Base-by-base conservation (phyloP, 495 filamentous ascomycete genomes). In the Geoglossum glabrum region DNA sequence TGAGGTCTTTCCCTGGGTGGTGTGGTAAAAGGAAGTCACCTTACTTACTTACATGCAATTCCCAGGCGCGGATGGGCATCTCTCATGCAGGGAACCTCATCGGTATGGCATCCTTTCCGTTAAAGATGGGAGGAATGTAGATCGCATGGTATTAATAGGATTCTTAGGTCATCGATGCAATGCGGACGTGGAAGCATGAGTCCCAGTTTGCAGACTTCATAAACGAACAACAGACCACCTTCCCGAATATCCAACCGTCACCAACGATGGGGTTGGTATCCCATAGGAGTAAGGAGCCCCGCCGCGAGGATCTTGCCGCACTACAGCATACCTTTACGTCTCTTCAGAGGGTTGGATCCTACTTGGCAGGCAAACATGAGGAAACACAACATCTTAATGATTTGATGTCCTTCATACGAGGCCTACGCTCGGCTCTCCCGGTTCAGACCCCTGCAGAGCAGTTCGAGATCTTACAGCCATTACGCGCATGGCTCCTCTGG, bases 401-500 rank as follows among this genome's bases (percentile, higher is more conserved):
- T 67, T 73, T 97, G 58, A 76, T 87, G 55, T 80, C 76, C 54
- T 95, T 95, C 70, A 72, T 95, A 36, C 82, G 87, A 64, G 78
- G 81, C 19, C 79, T 95, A 57, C 81, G 83, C 66, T 76, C 81
- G 50, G 79, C 87, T 57, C 80, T 82, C 61, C 81, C 87, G 0
- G 81, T 79, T 1, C 79, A 84, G 60, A 79, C 83, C 8, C 74
- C 86, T 19, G 80, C 85, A 63, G 80, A 92, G 58, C 83, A 90
- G 62, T 97, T 97, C 67, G 82, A 88, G 65, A 81, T 87, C 61
- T 78, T 97, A 27, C 86, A 90, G 60, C 78, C 84, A 7, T 76
- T 98, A 19, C 82, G 90, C 46, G 79, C 82, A 58, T 96, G 93
- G 90, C 78, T 97, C 23, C 94, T 96, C 72, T 98, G 89, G 86